phyloP scores from a whole-genome alignment of 345 rosid genomes.

The Salix brachista region DNA sequence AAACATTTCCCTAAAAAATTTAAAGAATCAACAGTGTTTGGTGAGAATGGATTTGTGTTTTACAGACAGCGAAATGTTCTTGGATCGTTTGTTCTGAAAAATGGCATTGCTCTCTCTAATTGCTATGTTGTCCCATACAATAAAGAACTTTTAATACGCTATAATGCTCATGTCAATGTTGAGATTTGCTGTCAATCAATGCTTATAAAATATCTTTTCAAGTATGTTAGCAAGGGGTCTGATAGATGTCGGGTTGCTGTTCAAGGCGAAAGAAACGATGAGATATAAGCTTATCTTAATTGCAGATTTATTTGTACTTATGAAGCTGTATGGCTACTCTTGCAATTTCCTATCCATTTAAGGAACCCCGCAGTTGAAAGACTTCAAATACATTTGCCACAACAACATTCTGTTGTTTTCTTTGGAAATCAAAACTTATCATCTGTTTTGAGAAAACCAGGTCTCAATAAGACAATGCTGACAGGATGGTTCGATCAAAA shows the following conservation, averaged over 20 bases:
- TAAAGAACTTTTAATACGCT: not conserved
- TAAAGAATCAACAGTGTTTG: no score
- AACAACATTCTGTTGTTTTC: not conserved
- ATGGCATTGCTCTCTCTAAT: no score
- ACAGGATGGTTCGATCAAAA: not conserved
- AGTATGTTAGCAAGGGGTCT: not conserved
- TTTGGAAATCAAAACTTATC: not conserved
- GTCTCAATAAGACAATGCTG: not conserved
- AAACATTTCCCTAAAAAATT: no score
- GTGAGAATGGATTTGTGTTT: no score
- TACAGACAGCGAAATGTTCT: no score
- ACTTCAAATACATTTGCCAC: not conserved
- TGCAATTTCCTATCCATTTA: not conserved
- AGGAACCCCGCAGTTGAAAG: not conserved
- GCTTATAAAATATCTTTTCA: not conserved
- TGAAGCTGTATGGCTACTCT: not conserved
- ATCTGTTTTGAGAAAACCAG: not conserved
- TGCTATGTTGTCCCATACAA: not conserved
- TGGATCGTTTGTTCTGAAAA: no score
- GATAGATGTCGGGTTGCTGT: not conserved
- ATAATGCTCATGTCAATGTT: not conserved
- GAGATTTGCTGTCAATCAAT: not conserved
- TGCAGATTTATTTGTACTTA: not conserved
- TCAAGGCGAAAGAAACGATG: not conserved
- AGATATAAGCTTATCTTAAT: not conserved